phyloP scores from a whole-genome alignment of 352 stramenopile genomes.

The Phytophthora ohioensis region DNA sequence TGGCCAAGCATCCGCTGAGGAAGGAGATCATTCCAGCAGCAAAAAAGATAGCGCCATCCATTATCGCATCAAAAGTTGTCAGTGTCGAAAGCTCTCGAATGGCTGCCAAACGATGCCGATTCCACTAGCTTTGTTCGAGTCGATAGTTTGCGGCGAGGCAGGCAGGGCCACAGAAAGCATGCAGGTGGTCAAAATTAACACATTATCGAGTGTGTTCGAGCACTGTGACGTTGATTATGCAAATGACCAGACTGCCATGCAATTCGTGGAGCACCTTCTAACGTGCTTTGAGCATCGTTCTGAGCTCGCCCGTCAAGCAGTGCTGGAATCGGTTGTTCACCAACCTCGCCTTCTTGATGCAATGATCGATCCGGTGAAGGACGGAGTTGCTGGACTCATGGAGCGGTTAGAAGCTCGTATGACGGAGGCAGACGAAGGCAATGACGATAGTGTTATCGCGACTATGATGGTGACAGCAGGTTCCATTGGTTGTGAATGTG shows the following conservation, averaged over 20 bases:
- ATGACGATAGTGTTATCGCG: constrained; percentile 30
- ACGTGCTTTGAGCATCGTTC: constrained; percentile 34
- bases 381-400: constrained; percentile 37
- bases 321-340: constrained; percentile 28
- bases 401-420: constrained; percentile 48
- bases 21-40: neutral
- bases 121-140: constrained; percentile 43
- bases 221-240: constrained; percentile 52
- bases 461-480: constrained; percentile 44
- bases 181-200: constrained; percentile 32
- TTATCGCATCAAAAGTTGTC: constrained; percentile 25
- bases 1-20: constrained; percentile 31
- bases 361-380: constrained; percentile 44
- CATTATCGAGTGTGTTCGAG: constrained; percentile 48
- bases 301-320: constrained; percentile 27
- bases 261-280: constrained; percentile 47
- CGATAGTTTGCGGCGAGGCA: constrained; percentile 31
- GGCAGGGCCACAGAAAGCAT: constrained; percentile 15
- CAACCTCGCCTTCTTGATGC: constrained; percentile 42
- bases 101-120: constrained; percentile 32
- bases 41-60: constrained; percentile 9
- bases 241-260: constrained; percentile 31
- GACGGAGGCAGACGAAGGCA: constrained; percentile 43
- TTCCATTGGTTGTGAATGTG: constrained; percentile 53
- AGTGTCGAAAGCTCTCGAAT: constrained; percentile 31